Percentiles rank a stretch among this genome's conserved stretches.
Conservation (phyloP, 768 basidiomycete genomes). For the Tremella fuciformis region DNA sequence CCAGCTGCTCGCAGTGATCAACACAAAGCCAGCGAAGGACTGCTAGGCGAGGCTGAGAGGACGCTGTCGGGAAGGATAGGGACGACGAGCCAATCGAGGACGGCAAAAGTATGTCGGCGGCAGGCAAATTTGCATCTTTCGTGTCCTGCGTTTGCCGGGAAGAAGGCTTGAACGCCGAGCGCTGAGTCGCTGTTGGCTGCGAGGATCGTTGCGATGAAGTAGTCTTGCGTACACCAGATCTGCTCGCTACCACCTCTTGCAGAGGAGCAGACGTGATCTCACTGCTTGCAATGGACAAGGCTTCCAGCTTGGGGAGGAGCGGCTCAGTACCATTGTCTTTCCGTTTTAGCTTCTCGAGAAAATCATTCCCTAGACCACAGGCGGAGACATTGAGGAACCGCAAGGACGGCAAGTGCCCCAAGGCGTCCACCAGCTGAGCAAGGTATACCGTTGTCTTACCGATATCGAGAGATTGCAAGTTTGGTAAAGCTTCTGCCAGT, state of each 20-base stretch:
- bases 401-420: slow-evolving; percentile 18
- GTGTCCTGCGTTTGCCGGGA: slow-evolving; percentile 1
- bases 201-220: background rate
- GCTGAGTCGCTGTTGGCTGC: background rate
- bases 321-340: background rate
- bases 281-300: slow-evolving; percentile 7
- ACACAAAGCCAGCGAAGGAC: slow-evolving; percentile 36
- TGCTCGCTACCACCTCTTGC: slow-evolving; percentile 13
- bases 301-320: slow-evolving; percentile 12
- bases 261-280: slow-evolving; percentile 11
- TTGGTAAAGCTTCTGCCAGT: slow-evolving; percentile 15
- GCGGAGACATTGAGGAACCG: slow-evolving; percentile 33
- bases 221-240: background rate
- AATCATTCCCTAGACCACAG: slow-evolving; percentile 20
- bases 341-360: slow-evolving; percentile 23
- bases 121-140: background rate
- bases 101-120: background rate
- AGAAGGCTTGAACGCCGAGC: slow-evolving; percentile 1
- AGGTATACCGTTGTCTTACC: slow-evolving; percentile 17
- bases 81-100: background rate
- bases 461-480: slow-evolving; percentile 25
- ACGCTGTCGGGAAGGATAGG: background rate
- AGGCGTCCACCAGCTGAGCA: slow-evolving; percentile 6
- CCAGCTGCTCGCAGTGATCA: slow-evolving; percentile 40
- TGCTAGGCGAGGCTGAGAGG: slow-evolving; percentile 11